Evolutionary conservation across 2,329 filamentous ascomycete genomes (phyloP).

Genomic region (Hymenoscyphus occultus): DNA sequence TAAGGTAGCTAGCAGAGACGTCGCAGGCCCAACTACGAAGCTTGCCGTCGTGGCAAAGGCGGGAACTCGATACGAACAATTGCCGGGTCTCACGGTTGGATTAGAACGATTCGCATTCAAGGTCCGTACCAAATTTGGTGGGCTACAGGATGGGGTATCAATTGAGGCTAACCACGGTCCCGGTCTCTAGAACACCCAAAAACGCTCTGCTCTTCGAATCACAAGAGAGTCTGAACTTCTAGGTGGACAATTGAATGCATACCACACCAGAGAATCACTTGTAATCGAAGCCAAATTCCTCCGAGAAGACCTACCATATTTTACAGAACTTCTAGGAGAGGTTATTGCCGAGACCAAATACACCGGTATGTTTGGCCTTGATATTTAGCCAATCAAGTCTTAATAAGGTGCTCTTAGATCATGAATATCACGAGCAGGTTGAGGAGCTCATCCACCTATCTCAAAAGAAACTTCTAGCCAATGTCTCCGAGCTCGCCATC

Average conservation of each 20-base stretch:
- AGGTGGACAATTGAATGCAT: constrained; percentile 81
- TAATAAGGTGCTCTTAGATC: constrained; percentile 51
- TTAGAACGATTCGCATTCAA: constrained; percentile 97
- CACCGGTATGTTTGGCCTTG: constrained; percentile 54
- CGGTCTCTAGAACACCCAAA: constrained; percentile 67
- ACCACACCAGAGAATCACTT: constrained; percentile 90
- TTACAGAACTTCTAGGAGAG: constrained; percentile 91
- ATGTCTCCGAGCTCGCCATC: constrained; percentile 66
- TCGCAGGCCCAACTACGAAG: constrained; percentile 83
- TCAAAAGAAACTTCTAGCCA: constrained; percentile 68
- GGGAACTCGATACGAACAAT: constrained; percentile 86
- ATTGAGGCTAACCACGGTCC: constrained; percentile 17
- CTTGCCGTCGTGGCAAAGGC: constrained; percentile 91
- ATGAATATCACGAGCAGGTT: constrained; percentile 89
- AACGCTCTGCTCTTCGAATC: constrained; percentile 88
- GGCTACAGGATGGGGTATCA: constrained; percentile 3
- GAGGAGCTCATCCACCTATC: constrained; percentile 71
- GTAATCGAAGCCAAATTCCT: constrained; percentile 94
- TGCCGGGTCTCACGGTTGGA: constrained; percentile 84
- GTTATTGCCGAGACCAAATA: constrained; percentile 87
- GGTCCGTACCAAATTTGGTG: constrained; percentile 50
- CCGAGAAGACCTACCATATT: constrained; percentile 93
- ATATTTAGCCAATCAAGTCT: constrained; percentile 18
- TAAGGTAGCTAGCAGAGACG: constrained; percentile 89
- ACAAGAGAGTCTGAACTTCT: constrained; percentile 93